phyloP scores from a whole-genome alignment of 2,329 filamentous ascomycete species.

The Xylaria sp. region DNA sequence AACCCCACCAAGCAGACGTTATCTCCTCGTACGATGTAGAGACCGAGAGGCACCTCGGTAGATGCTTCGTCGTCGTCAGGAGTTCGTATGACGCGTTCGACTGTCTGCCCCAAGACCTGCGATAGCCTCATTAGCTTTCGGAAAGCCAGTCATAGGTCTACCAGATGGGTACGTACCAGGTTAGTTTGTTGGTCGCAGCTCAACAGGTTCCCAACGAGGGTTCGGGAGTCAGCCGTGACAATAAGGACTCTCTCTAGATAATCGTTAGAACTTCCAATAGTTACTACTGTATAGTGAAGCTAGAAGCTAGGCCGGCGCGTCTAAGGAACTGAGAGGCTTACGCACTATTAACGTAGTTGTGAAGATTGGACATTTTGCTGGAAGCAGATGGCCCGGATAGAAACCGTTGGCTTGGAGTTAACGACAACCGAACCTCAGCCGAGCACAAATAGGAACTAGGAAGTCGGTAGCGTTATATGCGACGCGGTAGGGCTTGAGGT shows the following conservation, averaged over 20 bases:
- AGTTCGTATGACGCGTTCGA: constrained; percentile 90
- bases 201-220: constrained; percentile 81
- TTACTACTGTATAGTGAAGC: not conserved
- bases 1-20: constrained; percentile 92
- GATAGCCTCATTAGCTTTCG: constrained; percentile 7
- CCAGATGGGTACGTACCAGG: constrained; percentile 59
- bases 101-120: constrained; percentile 80
- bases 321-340: constrained; percentile 19
- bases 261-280: constrained; percentile 47
- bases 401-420: not conserved
- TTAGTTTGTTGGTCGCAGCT: constrained; percentile 94
- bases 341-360: constrained; percentile 49
- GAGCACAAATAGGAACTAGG: not conserved
- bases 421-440: not conserved
- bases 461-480: not conserved
- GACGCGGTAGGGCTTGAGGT: not conserved
- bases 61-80: constrained; percentile 85
- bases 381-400: not conserved
- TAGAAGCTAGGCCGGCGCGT: not conserved
- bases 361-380: constrained; percentile 48
- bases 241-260: constrained; percentile 86
- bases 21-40: constrained; percentile 93
- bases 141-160: not conserved
- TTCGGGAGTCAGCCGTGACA: constrained; percentile 91
- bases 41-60: constrained; percentile 80